Evolutionary conservation across 2,329 filamentous ascomycete genomes (phyloP).

Genomic region (Penicillium sp.): DNA sequence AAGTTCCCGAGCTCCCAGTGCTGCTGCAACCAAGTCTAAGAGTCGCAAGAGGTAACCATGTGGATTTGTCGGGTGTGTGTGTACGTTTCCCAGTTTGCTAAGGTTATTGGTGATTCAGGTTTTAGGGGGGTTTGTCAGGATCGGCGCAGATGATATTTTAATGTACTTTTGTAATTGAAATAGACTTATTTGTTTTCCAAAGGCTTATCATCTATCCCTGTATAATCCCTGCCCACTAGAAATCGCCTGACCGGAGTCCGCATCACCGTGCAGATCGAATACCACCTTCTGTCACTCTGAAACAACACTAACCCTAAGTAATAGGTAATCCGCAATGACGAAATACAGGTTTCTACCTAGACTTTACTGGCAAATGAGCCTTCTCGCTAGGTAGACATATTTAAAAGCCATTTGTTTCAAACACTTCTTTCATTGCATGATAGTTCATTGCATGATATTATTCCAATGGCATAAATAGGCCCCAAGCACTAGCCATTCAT

Average conservation of each 20-base stretch:
- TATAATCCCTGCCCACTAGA: neutral
- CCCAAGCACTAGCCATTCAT: constrained; percentile 1
- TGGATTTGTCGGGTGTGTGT: neutral
- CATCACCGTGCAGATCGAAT: constrained; percentile 13
- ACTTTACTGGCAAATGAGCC: constrained; percentile 1
- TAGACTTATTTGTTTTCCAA: constrained; percentile 6
- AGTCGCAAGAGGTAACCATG: constrained; percentile 49
- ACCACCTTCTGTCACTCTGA: constrained; percentile 1
- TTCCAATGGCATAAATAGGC: neutral
- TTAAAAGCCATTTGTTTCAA: neutral
- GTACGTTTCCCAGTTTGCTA: constrained; percentile 6
- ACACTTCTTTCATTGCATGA: neutral
- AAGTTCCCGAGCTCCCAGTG: constrained; percentile 83
- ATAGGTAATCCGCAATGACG: constrained; percentile 2
- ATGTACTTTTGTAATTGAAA: constrained; percentile 16
- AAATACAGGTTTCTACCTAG: neutral
- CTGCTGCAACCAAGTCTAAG: constrained; percentile 57
- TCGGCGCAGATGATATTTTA: constrained; percentile 20
- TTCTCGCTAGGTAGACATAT: neutral
- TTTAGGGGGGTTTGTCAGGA: constrained; percentile 7
- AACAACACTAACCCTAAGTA: constrained; percentile 7
- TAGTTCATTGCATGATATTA: neutral
- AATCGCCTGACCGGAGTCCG: constrained; percentile 9
- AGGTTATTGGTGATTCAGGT: constrained; percentile 3
- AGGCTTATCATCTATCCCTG: constrained; percentile 15